These are phyloP conservation scores for Stephania japonica DNA, from an alignment of 164 flowering plant species.

Conservation along the genomic window DNA sequence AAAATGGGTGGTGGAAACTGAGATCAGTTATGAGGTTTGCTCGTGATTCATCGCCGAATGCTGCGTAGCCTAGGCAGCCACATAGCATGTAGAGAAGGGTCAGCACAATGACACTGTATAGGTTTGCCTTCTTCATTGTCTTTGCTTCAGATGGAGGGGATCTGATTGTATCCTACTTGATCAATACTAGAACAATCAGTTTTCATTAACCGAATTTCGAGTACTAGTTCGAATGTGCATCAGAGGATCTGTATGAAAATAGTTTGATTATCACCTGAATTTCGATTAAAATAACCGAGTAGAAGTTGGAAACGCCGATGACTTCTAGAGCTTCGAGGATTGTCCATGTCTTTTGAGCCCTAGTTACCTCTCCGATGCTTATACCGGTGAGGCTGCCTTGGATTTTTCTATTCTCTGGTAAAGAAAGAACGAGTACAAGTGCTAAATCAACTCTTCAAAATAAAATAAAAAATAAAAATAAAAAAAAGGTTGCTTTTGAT, in stretches of 20 bases:
- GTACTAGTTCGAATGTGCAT: too few species aligned
- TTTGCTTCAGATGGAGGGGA: conserved; percentile 56
- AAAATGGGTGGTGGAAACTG: conserved; percentile 60
- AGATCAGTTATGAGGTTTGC: conserved; percentile 60
- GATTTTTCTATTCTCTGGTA: conserved; percentile 27
- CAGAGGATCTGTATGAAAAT: too few species aligned
- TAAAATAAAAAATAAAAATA: not conserved
- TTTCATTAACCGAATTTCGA: too few species aligned
- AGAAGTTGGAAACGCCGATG: conserved; percentile 66
- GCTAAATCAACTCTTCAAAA: too few species aligned
- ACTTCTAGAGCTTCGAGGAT: conserved; percentile 67
- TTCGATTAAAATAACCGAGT: conserved; percentile 51
- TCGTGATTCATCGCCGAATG: conserved; percentile 52
- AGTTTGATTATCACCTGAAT: conserved; percentile 38
- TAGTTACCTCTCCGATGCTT: conserved; percentile 39
- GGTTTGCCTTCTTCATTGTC: conserved; percentile 54
- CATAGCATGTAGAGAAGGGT: conserved; percentile 59
- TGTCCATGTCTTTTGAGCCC: conserved; percentile 54
- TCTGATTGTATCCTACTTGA: conserved; percentile 43
- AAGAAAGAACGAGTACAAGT: too few species aligned
- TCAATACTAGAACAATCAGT: not conserved
- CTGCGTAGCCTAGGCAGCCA: conserved; percentile 69
- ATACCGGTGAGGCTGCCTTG: conserved; percentile 56
- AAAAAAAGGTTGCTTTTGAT: not conserved
- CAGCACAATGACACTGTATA: conserved; percentile 35